Evolutionary conservation across 1,284 basidiomycete genomes (phyloP).

Genomic region (Ustilago curta): DNA sequence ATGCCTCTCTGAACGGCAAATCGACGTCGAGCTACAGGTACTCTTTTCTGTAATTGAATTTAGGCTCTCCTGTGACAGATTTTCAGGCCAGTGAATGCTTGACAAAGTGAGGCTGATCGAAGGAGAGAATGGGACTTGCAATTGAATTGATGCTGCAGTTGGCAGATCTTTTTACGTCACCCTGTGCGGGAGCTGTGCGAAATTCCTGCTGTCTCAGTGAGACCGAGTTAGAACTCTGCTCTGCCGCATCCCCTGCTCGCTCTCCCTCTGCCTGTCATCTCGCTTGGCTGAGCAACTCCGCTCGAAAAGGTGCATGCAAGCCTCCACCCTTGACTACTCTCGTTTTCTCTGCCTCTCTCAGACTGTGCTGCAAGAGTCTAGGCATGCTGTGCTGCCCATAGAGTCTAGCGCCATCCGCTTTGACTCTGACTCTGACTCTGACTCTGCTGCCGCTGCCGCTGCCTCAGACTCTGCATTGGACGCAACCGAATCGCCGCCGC

Average conservation of each 20-base stretch:
- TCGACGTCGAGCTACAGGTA: too few relatives aligned
- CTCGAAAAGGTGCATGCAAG: neutral
- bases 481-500: too few relatives aligned
- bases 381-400: too few relatives aligned
- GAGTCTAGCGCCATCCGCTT: neutral
- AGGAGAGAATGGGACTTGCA: neutral
- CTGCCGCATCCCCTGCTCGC: neutral
- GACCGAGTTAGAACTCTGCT: too few relatives aligned
- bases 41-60: too few relatives aligned
- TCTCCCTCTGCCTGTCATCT: constrained; percentile 4
- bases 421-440: neutral
- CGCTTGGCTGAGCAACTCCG: constrained; percentile 22
- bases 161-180: constrained; percentile 44
- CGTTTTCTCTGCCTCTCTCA: neutral
- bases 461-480: neutral
- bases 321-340: neutral
- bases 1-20: too few relatives aligned
- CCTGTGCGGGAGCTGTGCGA: neutral
- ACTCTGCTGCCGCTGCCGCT: too few relatives aligned
- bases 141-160: constrained; percentile 15
- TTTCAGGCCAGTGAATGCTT: too few relatives aligned
- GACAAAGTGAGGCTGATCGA: neutral
- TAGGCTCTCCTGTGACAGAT: too few relatives aligned
- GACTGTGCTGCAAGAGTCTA: neutral
- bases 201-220: too few relatives aligned